Evolutionary conservation across 805 yeast species (phyloP), one percentile per base, ranked within the genome.

Genomic region (Lipomyces japonicus): DNA sequence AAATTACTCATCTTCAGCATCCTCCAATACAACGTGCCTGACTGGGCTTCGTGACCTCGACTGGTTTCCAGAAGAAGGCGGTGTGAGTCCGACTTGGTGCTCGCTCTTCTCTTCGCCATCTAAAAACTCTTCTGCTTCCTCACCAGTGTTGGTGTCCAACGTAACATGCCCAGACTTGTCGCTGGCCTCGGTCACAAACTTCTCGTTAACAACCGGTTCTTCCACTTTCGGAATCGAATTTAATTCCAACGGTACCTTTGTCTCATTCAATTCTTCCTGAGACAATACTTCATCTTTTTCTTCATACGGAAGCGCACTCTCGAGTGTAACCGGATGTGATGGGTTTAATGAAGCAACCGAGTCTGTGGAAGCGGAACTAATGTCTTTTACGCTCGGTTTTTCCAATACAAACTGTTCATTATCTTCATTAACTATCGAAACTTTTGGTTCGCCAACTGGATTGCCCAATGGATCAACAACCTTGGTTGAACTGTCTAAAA

Each of bases 1-100:
- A 28, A 37, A 12, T 32, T 36, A 46, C 41, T 52, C 53, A 4
- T 48, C 57, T 2, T 44, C 39, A 3, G 44, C 57, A 42, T 53
- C 57, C 37, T 53, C 57, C 36, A 53, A 30, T 12, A 53, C 55
- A 2, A 53, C 57, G 46, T 53, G 57, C 37, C 57, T 31, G 35
- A 53, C 22, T 21, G 57, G 57, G 46, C 54, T 50, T 25, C 23
- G 35, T 16, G 46, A 37, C 23, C 57, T 16, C 14, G 37, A 19
- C n/a, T 37, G 25, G 16, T 14, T 24, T n/a, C 37, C 25, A 24
- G 39, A 34, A 4, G 12, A 23, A 14, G 30, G 9, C 35, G 22
- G 25, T 12, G 18, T 19, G 16, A 36, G 36, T 7, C 30, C 12
- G 26, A 46, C 31, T 26, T 46, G 42, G 37, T 36, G 16, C 40